Base-by-base conservation (phyloP, 2,329 filamentous ascomycete genomes). In the Geosmithia putterillii region DNA sequence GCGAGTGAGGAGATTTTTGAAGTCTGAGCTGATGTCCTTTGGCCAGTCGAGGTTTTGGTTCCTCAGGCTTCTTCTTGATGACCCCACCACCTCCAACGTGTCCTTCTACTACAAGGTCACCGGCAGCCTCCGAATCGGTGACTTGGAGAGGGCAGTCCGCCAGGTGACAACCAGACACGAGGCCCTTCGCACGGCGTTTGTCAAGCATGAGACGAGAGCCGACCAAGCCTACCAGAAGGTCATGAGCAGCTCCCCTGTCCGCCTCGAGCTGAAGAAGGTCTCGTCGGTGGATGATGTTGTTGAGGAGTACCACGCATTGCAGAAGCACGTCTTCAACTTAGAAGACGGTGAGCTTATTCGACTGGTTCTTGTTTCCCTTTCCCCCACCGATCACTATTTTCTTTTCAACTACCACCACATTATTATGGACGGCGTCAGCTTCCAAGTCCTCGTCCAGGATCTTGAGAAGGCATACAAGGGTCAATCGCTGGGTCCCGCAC, bases 341-440 rank as follows among this genome's bases (percentile, higher is more conserved):
- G 56, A 54, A 14, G 49, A 48, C 7, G 63, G 65, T 9, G 51
- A 65, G 4, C 42, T 51, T 2, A 42, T 67, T 6, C 51, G 55
- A 6, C 48, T 66, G 3, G 42, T 51, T 3, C 51, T 70, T 2
- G 51, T 71, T 4, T 52, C 61, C 0, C 51, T 56, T 10, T 57
- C 56, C 0, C 46, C 52, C 1, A 54, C 51, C 0, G 43, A 47
- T 7, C 64, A 71, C 47, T 64, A 56, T 48, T 46, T 74, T 2
- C 40, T 76, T 0, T 44, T 75, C 12, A 58, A 56, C 5, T 62
- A 60, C 37, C 71, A 75, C 46, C 71, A 74, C 50, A 73, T 76
- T 34, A 56, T 61, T 37, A 64, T 75, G 59, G 73, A 76, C 46
- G 69, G 66, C 1, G 48, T 66, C 32, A 69, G 69, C 42, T 63